A percentile compares a stretch with the other conserved stretches of the same genome.
Evolutionary conservation across 2,329 filamentous ascomycete species (phyloP).

Genomic region (Trichoderma breve): DNA sequence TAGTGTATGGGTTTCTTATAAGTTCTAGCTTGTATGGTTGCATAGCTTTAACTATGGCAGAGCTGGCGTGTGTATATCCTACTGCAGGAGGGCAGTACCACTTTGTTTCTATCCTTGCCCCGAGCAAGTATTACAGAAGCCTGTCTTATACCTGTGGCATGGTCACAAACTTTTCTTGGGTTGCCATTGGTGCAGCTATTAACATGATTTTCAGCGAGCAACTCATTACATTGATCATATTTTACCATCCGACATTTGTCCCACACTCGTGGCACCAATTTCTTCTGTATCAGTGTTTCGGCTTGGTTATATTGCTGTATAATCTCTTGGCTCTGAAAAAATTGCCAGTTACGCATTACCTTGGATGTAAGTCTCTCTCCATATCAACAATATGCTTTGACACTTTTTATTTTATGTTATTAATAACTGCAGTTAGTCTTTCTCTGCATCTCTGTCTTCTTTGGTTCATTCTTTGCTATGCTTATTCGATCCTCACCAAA

Average conservation of each 20-base stretch:
- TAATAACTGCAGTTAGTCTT: background rate
- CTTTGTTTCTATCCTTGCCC: conserved; percentile 33
- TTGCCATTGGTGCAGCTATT: background rate
- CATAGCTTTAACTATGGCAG: conserved; percentile 33
- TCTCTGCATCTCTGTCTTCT: background rate
- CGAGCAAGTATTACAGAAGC: conserved; percentile 22
- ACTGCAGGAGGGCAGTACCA: conserved; percentile 41
- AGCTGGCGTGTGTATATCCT: conserved; percentile 36
- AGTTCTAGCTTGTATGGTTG: background rate
- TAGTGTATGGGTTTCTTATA: conserved; percentile 29
- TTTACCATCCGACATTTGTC: background rate
- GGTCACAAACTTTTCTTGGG: background rate
- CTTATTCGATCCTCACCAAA: conserved; percentile 21
- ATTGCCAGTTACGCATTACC: background rate
- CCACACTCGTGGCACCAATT: background rate
- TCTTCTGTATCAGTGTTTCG: background rate
- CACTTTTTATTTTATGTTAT: background rate
- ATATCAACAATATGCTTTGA: background rate
- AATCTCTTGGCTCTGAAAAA: background rate
- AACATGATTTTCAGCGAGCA: background rate
- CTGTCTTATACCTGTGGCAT: conserved; percentile 12
- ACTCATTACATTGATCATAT: background rate
- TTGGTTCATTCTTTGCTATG: background rate
- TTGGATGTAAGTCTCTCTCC: background rate
- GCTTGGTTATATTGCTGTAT: background rate